phyloP scores from a whole-genome alignment of 1,284 basidiomycete species.

The Apiotrichum veenhuisii region DNA sequence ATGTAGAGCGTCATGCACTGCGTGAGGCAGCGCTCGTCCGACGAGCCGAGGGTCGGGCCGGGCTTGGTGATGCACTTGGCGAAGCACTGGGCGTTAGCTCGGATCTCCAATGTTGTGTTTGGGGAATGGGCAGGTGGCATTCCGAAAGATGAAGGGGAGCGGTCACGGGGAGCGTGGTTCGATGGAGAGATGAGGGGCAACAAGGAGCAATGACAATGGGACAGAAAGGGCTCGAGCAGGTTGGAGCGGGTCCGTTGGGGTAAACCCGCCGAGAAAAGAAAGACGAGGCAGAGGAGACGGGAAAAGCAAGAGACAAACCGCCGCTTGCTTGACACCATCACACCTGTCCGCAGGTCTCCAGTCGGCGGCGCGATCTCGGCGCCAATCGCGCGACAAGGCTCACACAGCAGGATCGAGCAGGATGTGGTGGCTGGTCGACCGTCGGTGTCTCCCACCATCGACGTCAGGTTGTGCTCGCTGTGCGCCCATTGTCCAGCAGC shows the following conservation, averaged over 20 bases:
- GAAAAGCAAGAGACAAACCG: too few relatives aligned
- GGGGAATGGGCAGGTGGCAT: neutral
- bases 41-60: conserved; percentile 36
- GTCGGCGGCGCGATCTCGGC: too few relatives aligned
- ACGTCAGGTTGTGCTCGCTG: too few relatives aligned
- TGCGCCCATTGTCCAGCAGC: too few relatives aligned
- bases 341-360: too few relatives aligned
- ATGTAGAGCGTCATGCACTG: conserved; percentile 50
- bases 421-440: too few relatives aligned
- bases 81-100: conserved; percentile 41
- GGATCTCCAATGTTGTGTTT: neutral
- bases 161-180: neutral
- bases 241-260: neutral
- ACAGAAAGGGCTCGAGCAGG: neutral
- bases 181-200: neutral
- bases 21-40: conserved; percentile 48
- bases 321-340: too few relatives aligned
- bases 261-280: too few relatives aligned
- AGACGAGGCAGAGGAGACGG: too few relatives aligned
- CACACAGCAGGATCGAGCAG: too few relatives aligned
- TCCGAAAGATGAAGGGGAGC: neutral
- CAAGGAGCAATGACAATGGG: neutral
- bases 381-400: too few relatives aligned
- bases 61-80: conserved; percentile 47
- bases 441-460: too few relatives aligned